Base-by-base conservation (phyloP, 2,329 filamentous ascomycete genomes). In the Phialophora macrospora region DNA sequence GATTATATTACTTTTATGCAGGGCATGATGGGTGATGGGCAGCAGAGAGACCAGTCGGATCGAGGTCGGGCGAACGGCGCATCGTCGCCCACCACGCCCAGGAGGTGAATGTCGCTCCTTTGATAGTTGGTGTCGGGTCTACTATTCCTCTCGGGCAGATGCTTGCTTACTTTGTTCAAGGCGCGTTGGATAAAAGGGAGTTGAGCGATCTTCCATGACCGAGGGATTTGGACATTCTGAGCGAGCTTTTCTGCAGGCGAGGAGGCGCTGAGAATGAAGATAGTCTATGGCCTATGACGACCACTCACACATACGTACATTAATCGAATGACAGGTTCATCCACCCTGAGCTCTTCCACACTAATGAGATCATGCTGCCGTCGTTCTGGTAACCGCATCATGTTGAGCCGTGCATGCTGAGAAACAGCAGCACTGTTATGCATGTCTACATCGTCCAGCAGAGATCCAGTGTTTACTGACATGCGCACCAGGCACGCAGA, bases 1-100 rank as follows among this genome's bases (percentile, higher is more conserved):
- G 95, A 99, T 79, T 99, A 99, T 80, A 93, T 98, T 71, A 89
- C 87, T 69, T 99, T 98, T 77, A 99, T 99, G 95, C 90, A 97
- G 78, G 90, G 89, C 75, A 83, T 95, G 79, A 91, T 93, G 72
- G 77, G 80, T 58, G 74, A 75, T 52, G 74, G 72, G 52, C 71
- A 72, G 26, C 38, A 58, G 24, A 66, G 60, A 12, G 54, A 59
- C 28, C 38, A 55, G 20, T 14, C 48, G 24, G 56, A 30, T n/a
- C 55, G 65, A 55, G 63, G 49, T 46, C 38, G 60, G 11, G 41
- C 58, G 8, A 71, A 71, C 56, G 68, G 70, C 38, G 63, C 64
- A 24, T 57, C 58, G 41, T 60, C 63, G 12, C 68, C 67, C n/a
- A 69, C 66, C 11, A 71, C 69, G 20, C 65, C 68, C 26, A 59